Percentiles rank a stretch among this genome's conserved stretches.
phyloP scores from a whole-genome alignment of 106 monocot species.

The Dendrobium chrysotoxum region DNA sequence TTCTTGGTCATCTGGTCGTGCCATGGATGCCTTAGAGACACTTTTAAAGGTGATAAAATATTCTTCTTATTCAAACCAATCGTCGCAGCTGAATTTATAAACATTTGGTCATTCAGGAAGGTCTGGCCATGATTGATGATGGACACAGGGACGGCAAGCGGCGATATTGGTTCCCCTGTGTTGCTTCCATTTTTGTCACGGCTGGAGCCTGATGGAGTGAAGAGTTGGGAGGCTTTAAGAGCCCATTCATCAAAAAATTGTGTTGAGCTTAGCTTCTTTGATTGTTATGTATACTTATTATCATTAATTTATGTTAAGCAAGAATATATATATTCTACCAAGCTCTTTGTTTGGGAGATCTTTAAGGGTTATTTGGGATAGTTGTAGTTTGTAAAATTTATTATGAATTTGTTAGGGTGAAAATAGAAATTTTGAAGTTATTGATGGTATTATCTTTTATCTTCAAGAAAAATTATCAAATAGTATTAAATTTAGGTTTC shows the following conservation, averaged over 20 bases:
- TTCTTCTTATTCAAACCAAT: neutral
- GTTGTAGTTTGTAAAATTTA: too few relatives aligned
- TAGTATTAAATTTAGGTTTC: too few relatives aligned
- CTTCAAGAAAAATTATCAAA: too few relatives aligned
- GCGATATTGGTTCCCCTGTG: conserved; percentile 95
- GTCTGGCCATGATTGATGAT: conserved; percentile 97
- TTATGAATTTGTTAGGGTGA: too few relatives aligned
- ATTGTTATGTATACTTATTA: neutral
- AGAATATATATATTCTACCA: too few relatives aligned
- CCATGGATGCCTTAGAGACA: conserved; percentile 72
- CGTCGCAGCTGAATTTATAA: too few relatives aligned
- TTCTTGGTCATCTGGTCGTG: conserved; percentile 89
- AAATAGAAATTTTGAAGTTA: too few relatives aligned
- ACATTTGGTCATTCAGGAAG: conserved; percentile 48
- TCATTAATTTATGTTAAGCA: too few relatives aligned
- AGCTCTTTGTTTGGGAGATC: too few relatives aligned
- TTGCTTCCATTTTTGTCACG: conserved; percentile 41
- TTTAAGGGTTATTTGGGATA: too few relatives aligned
- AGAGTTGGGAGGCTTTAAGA: neutral
- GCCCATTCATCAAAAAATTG: neutral
- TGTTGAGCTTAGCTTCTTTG: neutral
- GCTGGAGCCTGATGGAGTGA: conserved; percentile 26
- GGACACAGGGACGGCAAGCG: conserved; percentile 77
- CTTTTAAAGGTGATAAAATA: conserved; percentile 48
- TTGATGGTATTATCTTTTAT: too few relatives aligned